Percentiles rank a stretch among this genome's conserved stretches.
Conservation (phyloP, 805 yeast genomes). For the Cyberlindnera amylophila region DNA sequence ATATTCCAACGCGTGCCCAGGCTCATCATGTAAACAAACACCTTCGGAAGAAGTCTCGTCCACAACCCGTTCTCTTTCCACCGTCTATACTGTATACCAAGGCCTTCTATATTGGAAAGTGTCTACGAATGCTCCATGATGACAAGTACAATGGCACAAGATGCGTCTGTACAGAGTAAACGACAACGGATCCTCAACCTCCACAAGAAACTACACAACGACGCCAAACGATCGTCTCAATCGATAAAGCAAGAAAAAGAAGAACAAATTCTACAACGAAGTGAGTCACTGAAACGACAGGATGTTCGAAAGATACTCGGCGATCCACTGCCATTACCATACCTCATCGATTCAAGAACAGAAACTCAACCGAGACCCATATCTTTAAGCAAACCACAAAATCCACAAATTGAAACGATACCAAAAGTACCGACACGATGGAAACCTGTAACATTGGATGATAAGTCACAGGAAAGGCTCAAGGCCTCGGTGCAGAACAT, state of each 20-base stretch:
- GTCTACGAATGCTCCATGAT: no score
- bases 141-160: neutral
- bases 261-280: neutral
- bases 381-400: neutral
- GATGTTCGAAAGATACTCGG: slow-evolving; percentile 26
- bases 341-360: slow-evolving; percentile 16
- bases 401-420: neutral
- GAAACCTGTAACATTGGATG: neutral
- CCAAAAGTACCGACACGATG: neutral
- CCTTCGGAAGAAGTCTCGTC: no score
- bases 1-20: no score
- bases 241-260: neutral
- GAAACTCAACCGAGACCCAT: neutral
- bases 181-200: slow-evolving; percentile 14
- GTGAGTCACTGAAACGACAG: neutral
- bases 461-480: neutral
- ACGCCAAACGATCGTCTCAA: neutral
- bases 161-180: neutral
- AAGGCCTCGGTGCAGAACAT: neutral
- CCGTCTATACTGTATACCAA: no score
- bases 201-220: slow-evolving; percentile 15
- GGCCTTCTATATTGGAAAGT: no score
- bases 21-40: no score
- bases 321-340: slow-evolving; percentile 38
- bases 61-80: no score